Evolutionary conservation across 225 moss, liverwort and hornwort genomes (phyloP), one percentile per base, ranked within the genome.

Genomic region (Polytrichum formosum): DNA sequence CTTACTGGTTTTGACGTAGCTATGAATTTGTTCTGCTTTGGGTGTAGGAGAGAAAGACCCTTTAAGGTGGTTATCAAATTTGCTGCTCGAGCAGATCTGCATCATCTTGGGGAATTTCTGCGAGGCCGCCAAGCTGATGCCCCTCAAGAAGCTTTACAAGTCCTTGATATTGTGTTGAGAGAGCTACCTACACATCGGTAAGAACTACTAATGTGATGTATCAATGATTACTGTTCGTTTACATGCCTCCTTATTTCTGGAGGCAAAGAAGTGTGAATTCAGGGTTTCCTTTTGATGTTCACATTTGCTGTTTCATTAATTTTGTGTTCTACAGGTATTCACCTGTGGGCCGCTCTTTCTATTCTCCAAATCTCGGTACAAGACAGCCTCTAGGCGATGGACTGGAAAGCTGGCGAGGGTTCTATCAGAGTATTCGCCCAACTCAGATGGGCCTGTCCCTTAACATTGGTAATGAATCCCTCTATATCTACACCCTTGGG

Each of bases 391-490:
- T 98, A 59, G 97, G 97, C 4, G 97, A 98, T 73, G 97, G 97
- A 46, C 82, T 98, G 18, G 97, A 98, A 79, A 98, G 97, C 76
- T 98, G 97, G 97, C 78, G 97, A 63, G 97, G 97, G 26, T 98
- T 98, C 61, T 98, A 98, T 71, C 97, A 98, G 68, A 98, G 97
- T 73, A 98, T 98, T 55, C 76, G 97, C 55, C 97, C 97, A 37
- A 98, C 97, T 63, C 97, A 98, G 72, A 98, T 98, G 97, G 97
- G 97, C 6, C 71, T 98, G 46, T 98, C 97, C 70, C 83, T 98
- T 54, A 98, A 98, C 70, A 98, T 98, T 76, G 97, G 97, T 94
- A 75, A 7, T 25, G n/a, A 18, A 54, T 9, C n/a, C 5, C 46
- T 17, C 28, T 64, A 8, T 13, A 64, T 29, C 46, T 46, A 13